phyloP scores from a whole-genome alignment of 441 rosid species.

The Bocquillonia castaneifolia region DNA sequence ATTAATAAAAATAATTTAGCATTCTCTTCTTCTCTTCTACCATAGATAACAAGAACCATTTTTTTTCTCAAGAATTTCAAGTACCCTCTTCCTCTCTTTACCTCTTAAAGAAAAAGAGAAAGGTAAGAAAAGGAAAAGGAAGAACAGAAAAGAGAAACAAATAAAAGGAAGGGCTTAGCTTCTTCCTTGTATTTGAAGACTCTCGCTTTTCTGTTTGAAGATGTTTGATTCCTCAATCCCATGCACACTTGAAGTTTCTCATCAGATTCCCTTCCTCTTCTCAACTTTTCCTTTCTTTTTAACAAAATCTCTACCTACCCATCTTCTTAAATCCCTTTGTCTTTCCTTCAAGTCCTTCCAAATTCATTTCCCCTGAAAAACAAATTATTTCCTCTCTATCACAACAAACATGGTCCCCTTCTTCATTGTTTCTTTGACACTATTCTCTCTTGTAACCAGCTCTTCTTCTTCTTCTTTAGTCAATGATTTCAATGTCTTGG shows the following conservation, averaged over 20 bases:
- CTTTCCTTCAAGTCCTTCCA: slow-evolving; percentile 42
- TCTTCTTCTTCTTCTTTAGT: slow-evolving; percentile 36
- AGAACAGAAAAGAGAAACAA: slow-evolving; percentile 28
- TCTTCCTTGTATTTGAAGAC: slow-evolving; percentile 57
- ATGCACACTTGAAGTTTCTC: slow-evolving; percentile 41
- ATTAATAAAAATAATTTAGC: not conserved
- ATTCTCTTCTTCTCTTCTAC: slow-evolving; percentile 1
- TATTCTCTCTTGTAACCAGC: slow-evolving; percentile 30
- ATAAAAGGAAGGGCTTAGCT: slow-evolving; percentile 42
- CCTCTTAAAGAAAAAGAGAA: slow-evolving; percentile 23
- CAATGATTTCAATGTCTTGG: slow-evolving; percentile 43
- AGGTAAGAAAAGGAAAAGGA: slow-evolving; percentile 27
- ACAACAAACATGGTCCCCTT: slow-evolving; percentile 40
- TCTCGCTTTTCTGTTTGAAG: slow-evolving; percentile 31
- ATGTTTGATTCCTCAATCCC: slow-evolving; percentile 48
- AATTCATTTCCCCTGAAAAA: slow-evolving; percentile 23
- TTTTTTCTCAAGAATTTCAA: slow-evolving; percentile 20
- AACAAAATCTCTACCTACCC: slow-evolving; percentile 29
- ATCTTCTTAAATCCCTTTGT: slow-evolving; percentile 33
- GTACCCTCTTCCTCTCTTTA: slow-evolving; percentile 20
- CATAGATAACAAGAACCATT: slow-evolving; percentile 13
- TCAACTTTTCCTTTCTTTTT: slow-evolving; percentile 37
- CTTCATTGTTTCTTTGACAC: slow-evolving; percentile 35
- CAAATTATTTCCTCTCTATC: slow-evolving; percentile 3
- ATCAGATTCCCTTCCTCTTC: slow-evolving; percentile 40